These are phyloP conservation scores for Chaetomiaceae sp. DNA, from an alignment of 2,329 filamentous ascomycete species.

Conservation along the genomic window DNA sequence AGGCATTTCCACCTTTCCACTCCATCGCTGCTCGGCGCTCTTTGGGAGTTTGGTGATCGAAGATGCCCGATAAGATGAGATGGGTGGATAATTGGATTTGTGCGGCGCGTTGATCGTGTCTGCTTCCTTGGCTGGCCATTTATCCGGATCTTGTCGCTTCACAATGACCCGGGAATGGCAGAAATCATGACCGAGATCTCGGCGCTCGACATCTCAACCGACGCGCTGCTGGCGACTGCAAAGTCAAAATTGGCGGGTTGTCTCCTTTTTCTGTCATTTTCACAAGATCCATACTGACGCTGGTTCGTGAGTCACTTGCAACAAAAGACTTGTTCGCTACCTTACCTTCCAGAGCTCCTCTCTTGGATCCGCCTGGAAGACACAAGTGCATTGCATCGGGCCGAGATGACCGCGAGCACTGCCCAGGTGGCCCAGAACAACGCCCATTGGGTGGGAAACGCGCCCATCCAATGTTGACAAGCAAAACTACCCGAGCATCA, in stretches of 20 bases:
- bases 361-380: not conserved
- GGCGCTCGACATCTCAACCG: too few species aligned
- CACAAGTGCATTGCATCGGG: constrained; percentile 2
- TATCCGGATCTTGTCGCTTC: not conserved
- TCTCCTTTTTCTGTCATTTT: too few species aligned
- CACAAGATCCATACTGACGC: too few species aligned
- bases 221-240: too few species aligned
- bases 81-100: not conserved
- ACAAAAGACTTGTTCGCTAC: not conserved
- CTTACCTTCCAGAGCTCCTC: not conserved
- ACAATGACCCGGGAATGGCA: not conserved
- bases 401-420: not conserved
- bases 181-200: not conserved
- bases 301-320: not conserved
- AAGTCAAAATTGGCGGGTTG: too few species aligned
- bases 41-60: too few species aligned
- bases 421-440: not conserved
- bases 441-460: not conserved
- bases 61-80: too few species aligned
- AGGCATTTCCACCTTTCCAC: not conserved
- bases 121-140: not conserved
- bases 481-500: too few species aligned
- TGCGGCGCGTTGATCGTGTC: not conserved
- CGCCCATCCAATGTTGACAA: too few species aligned
- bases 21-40: not conserved